Conservation (phyloP, 139 green algal genomes). For the Tetraselmis chui region DNA sequence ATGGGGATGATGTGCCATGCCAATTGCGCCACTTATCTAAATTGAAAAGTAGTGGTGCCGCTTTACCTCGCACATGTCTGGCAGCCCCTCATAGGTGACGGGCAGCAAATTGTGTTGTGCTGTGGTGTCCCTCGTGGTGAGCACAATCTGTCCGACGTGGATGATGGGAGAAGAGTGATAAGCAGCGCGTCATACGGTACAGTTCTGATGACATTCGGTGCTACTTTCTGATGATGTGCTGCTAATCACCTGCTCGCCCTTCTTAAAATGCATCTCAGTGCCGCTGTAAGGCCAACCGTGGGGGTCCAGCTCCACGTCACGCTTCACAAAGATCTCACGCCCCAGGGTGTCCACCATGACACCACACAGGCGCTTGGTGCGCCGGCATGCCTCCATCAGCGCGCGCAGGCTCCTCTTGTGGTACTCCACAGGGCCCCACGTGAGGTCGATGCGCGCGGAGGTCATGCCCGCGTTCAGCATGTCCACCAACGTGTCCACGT, state of each 20-base stretch:
- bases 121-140: background rate
- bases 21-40: too few species aligned
- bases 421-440: slow-evolving; percentile 24
- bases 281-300: slow-evolving; percentile 56
- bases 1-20: too few species aligned
- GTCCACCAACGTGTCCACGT: slow-evolving; percentile 60
- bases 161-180: too few species aligned
- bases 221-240: too few species aligned
- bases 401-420: background rate
- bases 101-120: slow-evolving; percentile 44
- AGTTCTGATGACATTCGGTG: too few species aligned
- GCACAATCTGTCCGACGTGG: background rate
- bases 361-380: slow-evolving; percentile 3
- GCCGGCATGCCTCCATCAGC: slow-evolving; percentile 20
- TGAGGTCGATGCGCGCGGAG: slow-evolving; percentile 69
- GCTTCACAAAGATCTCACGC: slow-evolving; percentile 63
- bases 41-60: too few species aligned
- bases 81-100: slow-evolving; percentile 74
- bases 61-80: slow-evolving; percentile 37
- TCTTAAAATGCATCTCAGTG: slow-evolving; percentile 14
- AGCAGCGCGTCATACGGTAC: too few species aligned
- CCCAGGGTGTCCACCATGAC: slow-evolving; percentile 25
- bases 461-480: slow-evolving; percentile 60
- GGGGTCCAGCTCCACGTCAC: slow-evolving; percentile 54
- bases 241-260: slow-evolving; percentile 41